Percentiles rank a stretch among this genome's conserved stretches.
Evolutionary conservation across 768 basidiomycete species (phyloP).

Genomic region (Tulasnella sp.): DNA sequence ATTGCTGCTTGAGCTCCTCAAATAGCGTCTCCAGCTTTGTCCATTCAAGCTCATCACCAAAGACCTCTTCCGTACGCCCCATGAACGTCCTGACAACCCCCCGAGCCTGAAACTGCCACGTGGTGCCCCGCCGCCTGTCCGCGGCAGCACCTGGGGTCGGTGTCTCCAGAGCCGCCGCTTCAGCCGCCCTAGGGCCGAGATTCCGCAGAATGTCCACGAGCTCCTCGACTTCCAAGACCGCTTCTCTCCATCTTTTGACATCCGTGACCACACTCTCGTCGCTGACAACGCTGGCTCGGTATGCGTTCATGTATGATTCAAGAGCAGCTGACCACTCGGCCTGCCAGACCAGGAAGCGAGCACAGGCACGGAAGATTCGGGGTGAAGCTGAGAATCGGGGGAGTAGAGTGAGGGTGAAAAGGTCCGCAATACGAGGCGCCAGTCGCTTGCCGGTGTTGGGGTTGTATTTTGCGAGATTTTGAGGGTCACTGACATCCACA

Average conservation of each 20-base stretch:
- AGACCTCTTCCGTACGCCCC: conserved; percentile 68
- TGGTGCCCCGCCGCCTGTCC: conserved; percentile 10
- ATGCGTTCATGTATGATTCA: conserved; percentile 76
- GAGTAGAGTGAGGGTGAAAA: conserved; percentile 71
- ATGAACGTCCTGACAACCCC: conserved; percentile 84
- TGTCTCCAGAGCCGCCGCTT: conserved; percentile 11
- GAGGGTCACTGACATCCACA: conserved; percentile 25
- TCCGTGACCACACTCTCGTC: conserved; percentile 59
- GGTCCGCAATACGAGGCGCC: conserved; percentile 49
- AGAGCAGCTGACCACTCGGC: conserved; percentile 64
- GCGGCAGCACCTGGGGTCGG: neutral
- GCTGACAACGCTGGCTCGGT: conserved; percentile 55
- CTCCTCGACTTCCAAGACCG: conserved; percentile 68
- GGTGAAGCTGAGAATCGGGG: conserved; percentile 63
- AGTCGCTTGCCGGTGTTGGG: conserved; percentile 62
- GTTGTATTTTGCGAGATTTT: conserved; percentile 23
- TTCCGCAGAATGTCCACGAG: conserved; percentile 73
- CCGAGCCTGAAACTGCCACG: conserved; percentile 32
- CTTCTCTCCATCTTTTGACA: conserved; percentile 59
- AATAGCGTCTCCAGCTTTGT: conserved; percentile 49
- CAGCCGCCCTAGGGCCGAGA: conserved; percentile 54
- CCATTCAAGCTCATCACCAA: conserved; percentile 87
- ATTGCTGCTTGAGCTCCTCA: conserved; percentile 35
- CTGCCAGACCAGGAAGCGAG: conserved; percentile 66
- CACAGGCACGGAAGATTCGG: conserved; percentile 75